Evolutionary conservation across 1,139 yeast genomes (phyloP).

Genomic region (Scheffersomyces segobiensis): DNA sequence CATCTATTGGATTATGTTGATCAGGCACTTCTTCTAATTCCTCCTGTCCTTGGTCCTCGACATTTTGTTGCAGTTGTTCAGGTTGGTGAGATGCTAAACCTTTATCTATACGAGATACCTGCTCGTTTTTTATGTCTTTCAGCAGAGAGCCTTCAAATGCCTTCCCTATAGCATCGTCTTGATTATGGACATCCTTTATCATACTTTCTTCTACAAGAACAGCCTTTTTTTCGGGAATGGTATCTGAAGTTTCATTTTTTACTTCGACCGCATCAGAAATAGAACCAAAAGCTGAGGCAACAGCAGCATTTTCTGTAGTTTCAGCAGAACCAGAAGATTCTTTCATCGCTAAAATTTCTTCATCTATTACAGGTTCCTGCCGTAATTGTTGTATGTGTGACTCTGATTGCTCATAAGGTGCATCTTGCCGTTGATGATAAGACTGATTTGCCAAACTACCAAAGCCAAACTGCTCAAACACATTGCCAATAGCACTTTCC

Average conservation of each 20-base stretch:
- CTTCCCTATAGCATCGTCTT: constrained; percentile 11
- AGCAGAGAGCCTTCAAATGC: constrained; percentile 9
- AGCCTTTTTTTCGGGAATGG: not conserved
- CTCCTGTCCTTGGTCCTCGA: not conserved
- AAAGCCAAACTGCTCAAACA: constrained; percentile 32
- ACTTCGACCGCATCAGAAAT: not conserved
- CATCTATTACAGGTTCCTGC: not conserved
- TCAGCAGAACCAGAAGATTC: constrained; percentile 2
- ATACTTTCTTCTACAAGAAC: not conserved
- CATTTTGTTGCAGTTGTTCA: not conserved
- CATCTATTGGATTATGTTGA: not conserved
- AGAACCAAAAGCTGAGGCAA: not conserved
- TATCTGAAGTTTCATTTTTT: not conserved
- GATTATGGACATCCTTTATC: constrained; percentile 6
- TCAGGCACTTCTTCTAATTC: not conserved
- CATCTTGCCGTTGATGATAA: not conserved
- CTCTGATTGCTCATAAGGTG: not conserved
- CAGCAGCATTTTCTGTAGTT: not conserved
- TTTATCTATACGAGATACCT: not conserved
- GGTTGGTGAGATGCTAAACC: not conserved
- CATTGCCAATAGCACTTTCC: constrained; percentile 41
- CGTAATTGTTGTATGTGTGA: not conserved
- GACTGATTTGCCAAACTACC: constrained; percentile 3
- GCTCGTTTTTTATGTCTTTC: not conserved
- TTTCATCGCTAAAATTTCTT: not conserved